These are phyloP conservation scores for Microsporum canis DNA, from an alignment of 2,329 filamentous ascomycete species.

Conservation along the genomic window DNA sequence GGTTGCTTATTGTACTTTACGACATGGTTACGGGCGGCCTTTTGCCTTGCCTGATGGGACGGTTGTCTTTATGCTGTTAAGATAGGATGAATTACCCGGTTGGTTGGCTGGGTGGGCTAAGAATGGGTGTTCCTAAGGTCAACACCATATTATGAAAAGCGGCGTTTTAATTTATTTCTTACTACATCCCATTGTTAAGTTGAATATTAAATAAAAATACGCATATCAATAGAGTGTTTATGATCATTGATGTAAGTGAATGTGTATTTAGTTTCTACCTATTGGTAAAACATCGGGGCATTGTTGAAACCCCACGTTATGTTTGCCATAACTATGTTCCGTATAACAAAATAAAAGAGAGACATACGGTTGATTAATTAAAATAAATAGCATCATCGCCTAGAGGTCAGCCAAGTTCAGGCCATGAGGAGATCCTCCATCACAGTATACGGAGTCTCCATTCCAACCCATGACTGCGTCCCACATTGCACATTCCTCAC, in stretches of 20 bases:
- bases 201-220: no score
- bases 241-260: no score
- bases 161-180: neutral
- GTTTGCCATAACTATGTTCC: no score
- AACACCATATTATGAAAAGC: neutral
- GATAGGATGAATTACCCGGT: neutral
- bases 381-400: neutral
- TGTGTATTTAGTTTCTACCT: no score
- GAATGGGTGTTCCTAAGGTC: neutral
- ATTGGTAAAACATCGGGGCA: no score
- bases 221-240: no score
- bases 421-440: neutral
- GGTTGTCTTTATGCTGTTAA: neutral
- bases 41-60: neutral
- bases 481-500: slow-evolving; percentile 19
- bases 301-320: no score
- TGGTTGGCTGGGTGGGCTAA: neutral
- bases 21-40: neutral
- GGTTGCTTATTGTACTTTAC: slow-evolving; percentile 1
- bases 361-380: no score
- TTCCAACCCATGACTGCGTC: slow-evolving; percentile 15
- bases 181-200: neutral
- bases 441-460: slow-evolving; percentile 5
- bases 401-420: neutral
- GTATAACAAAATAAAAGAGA: no score